Evolutionary conservation across 2,329 filamentous ascomycete genomes (phyloP).

Genomic region (Hymenoscyphus albidus): DNA sequence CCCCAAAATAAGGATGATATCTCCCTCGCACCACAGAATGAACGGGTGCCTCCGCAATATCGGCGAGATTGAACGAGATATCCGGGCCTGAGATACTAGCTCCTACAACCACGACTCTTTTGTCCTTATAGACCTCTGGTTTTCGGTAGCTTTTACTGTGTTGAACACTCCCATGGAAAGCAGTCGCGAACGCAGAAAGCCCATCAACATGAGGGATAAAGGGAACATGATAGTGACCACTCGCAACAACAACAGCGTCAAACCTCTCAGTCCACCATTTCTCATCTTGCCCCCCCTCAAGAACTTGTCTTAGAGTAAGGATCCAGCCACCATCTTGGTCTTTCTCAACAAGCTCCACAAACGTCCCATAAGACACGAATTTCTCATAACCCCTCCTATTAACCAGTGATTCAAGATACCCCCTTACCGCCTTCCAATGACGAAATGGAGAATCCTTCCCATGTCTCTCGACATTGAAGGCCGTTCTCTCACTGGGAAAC

Average conservation of each 20-base stretch:
- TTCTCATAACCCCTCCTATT: slow-evolving; percentile 50
- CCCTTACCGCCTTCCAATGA: slow-evolving; percentile 53
- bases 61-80: slow-evolving; percentile 49
- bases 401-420: slow-evolving; percentile 52
- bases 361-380: slow-evolving; percentile 53
- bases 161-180: slow-evolving; percentile 47
- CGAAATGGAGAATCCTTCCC: slow-evolving; percentile 58
- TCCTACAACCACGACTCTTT: slow-evolving; percentile 56
- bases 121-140: slow-evolving; percentile 53
- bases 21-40: slow-evolving; percentile 10
- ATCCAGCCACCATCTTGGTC: slow-evolving; percentile 43
- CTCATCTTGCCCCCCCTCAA: slow-evolving; percentile 39
- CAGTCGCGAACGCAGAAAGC: slow-evolving; percentile 50
- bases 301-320: slow-evolving; percentile 46
- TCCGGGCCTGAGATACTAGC: slow-evolving; percentile 63
- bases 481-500: slow-evolving; percentile 44
- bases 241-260: slow-evolving; percentile 63
- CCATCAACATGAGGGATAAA: slow-evolving; percentile 59
- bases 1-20: slow-evolving; percentile 48
- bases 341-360: slow-evolving; percentile 56
- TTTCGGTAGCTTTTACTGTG: slow-evolving; percentile 73
- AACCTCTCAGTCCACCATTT: slow-evolving; percentile 62
- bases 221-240: slow-evolving; percentile 64
- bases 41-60: slow-evolving; percentile 41
- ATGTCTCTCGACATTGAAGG: slow-evolving; percentile 43